Conservation (phyloP, 2,329 filamentous ascomycete species). For the Alternaria solani region DNA sequence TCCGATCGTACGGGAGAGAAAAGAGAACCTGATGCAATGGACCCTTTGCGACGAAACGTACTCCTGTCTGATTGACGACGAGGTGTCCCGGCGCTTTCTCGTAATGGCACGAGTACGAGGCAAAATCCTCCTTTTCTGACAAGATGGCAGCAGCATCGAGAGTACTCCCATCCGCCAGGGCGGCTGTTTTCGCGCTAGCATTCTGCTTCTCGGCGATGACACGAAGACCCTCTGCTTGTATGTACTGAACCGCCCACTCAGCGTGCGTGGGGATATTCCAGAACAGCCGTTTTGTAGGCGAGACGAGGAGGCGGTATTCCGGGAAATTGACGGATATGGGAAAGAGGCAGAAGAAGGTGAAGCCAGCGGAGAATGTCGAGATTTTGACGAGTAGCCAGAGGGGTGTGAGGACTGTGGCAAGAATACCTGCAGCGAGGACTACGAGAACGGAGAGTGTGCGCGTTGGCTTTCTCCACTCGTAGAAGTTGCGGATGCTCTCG, state of each 20-base stretch:
- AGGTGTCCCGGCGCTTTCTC: slow-evolving; percentile 26
- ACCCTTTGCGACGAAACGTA: slow-evolving; percentile 27
- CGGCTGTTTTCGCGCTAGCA: not conserved
- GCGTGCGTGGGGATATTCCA: slow-evolving; percentile 52
- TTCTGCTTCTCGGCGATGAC: slow-evolving; percentile 2
- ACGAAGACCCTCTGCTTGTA: slow-evolving; percentile 38
- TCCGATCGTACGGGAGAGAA: slow-evolving; percentile 23
- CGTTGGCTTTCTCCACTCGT: slow-evolving; percentile 47
- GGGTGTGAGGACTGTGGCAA: slow-evolving; percentile 34
- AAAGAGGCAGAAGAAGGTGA: slow-evolving; percentile 47
- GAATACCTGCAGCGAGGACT: slow-evolving; percentile 29
- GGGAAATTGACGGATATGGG: slow-evolving; percentile 46
- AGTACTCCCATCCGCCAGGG: not conserved
- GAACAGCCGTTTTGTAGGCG: slow-evolving; percentile 44
- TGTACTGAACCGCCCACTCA: slow-evolving; percentile 47
- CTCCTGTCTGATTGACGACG: slow-evolving; percentile 25
- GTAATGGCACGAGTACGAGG: slow-evolving; percentile 30
- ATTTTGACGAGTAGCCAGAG: slow-evolving; percentile 41
- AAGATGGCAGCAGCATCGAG: not conserved
- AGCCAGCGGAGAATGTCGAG: slow-evolving; percentile 37
- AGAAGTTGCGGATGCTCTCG: slow-evolving; percentile 50
- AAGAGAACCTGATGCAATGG: slow-evolving; percentile 22
- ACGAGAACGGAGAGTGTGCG: slow-evolving; percentile 37
- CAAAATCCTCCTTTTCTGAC: slow-evolving; percentile 18
- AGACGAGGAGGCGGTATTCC: slow-evolving; percentile 48